phyloP scores from a whole-genome alignment of 768 basidiomycete genomes.

The Termitomyces sp. region DNA sequence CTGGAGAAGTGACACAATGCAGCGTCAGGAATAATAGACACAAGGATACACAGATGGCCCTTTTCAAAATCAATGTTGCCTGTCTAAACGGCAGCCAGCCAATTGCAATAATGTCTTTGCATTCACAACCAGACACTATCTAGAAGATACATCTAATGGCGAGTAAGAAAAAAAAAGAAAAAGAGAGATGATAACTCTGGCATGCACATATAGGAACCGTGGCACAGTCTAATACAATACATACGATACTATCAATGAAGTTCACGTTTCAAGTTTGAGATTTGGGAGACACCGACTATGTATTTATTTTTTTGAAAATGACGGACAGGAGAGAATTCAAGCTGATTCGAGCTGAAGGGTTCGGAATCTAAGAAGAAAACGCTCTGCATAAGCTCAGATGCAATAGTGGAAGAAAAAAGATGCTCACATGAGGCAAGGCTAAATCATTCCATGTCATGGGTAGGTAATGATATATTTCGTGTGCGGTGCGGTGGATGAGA shows the following conservation, averaged over 20 bases:
- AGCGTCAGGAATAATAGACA: no score
- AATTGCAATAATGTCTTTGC: neutral
- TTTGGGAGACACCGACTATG: neutral
- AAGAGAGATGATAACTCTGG: neutral
- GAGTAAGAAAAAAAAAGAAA: neutral
- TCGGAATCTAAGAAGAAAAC: neutral
- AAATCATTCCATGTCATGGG: neutral
- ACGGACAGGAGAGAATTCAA: neutral
- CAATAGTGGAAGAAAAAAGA: neutral
- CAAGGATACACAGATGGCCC: no score
- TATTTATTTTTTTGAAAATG: neutral
- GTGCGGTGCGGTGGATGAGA: neutral
- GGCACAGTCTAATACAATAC: neutral
- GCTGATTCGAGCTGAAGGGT: neutral
- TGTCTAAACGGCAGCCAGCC: no score
- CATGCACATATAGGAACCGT: neutral
- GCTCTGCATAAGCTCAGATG: neutral
- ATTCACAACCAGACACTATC: neutral
- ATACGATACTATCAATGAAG: neutral
- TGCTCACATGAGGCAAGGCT: neutral
- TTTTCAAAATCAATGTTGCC: no score
- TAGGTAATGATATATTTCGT: neutral
- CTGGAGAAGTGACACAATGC: no score
- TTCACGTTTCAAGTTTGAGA: no score
- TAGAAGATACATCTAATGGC: neutral